A percentile compares a stretch with the other conserved stretches of the same genome.
phyloP scores from a whole-genome alignment of 2,329 filamentous ascomycete species.

The Alternaria gaisen region DNA sequence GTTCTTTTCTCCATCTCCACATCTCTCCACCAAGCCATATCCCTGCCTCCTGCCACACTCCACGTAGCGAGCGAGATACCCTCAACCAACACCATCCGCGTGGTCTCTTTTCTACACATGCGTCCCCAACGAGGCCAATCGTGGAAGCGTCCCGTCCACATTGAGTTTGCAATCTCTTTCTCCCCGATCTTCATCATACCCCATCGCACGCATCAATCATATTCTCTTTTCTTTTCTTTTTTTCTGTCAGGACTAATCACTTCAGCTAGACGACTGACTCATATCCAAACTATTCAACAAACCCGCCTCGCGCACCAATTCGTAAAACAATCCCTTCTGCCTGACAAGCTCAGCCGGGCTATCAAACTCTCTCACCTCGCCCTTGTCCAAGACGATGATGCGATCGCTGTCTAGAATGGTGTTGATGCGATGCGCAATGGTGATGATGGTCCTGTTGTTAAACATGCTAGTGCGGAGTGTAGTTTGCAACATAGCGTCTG shows the following conservation, averaged over 20 bases:
- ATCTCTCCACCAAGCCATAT: background rate
- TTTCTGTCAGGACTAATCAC: background rate
- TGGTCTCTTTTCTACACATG: background rate
- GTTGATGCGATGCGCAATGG: conserved; percentile 97
- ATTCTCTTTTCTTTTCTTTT: too few species aligned
- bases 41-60: background rate
- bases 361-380: conserved; percentile 91
- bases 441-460: conserved; percentile 93
- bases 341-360: conserved; percentile 80
- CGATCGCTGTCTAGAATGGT: conserved; percentile 90
- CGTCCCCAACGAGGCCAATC: background rate
- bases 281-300: conserved; percentile 58
- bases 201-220: background rate
- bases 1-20: background rate
- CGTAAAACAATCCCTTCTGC: conserved; percentile 82
- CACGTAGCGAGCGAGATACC: background rate
- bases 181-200: rapidly evolving
- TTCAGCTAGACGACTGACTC: background rate
- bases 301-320: conserved; percentile 90
- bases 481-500: conserved; percentile 70
- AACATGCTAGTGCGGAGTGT: conserved; percentile 74
- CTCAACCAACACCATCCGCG: background rate
- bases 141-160: background rate
- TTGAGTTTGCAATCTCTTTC: background rate
- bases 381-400: conserved; percentile 92